Base-by-base conservation (phyloP, 2,329 filamentous ascomycete genomes). In the Fusarium devonianum region DNA sequence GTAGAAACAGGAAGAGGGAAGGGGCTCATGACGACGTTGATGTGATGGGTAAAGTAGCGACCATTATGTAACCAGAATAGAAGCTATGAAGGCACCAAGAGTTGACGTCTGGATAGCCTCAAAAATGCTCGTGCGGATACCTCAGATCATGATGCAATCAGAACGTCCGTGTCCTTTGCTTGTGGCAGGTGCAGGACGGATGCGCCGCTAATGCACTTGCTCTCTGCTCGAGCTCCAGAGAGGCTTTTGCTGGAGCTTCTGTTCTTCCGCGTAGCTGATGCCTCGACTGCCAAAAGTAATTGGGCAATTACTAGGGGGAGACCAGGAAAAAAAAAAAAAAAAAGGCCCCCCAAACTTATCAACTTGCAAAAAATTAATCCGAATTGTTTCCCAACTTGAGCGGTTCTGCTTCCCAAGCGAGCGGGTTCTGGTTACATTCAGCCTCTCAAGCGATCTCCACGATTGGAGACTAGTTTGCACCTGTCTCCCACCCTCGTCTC, bases 171-270 rank as follows among this genome's bases (percentile, higher is more conserved):
- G 32, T 35, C 45, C n/a, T 36, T 22, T 23, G 36, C 26, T 53
- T 16, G 29, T 34, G 41, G 25, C 26, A 42, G 37, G 42, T 48
- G 46, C 39, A 38, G 34, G 32, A n/a, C n/a, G n/a, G n/a, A 57
- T 53, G 44, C 38, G 49, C 53, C 40, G 49, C 53, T 57, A 54
- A 54, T 60, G 56, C 44, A 58, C 22, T 44, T 46, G 26, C 44
- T 34, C 44, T 11, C 29, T 52, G 44, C 40, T 40, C 35, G 29
- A 44, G 32, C 41, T 29, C 13, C 26, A 22, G 13, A 35, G 53
- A 53, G 41, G 47, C 53, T 56, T 42, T 44, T 49, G 48, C 50
- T 53, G 58, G 58, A 61, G 58, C 58, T 59, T 49, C 58, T 53
- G 21, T 61, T 61, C 16, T 62, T 58, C 58, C 57, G 53, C 52